These are phyloP conservation scores for Ogataea methylovora DNA, from an alignment of 805 yeast species.

Conservation along the genomic window DNA sequence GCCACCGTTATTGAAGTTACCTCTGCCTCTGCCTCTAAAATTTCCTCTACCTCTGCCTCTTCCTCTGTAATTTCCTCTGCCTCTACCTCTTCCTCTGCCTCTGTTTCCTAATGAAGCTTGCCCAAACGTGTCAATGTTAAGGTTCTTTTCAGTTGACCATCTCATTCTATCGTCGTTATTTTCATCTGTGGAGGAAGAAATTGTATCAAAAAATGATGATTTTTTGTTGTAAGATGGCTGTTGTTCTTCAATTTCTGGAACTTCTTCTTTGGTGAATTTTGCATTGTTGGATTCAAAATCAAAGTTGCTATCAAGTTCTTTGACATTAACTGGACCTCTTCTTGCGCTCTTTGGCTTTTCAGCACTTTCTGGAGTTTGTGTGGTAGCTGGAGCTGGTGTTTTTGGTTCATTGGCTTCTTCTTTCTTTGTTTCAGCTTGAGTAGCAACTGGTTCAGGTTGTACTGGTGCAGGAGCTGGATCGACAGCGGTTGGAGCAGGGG, in stretches of 20 bases:
- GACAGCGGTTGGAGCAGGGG: too few species aligned
- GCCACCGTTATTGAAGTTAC: slow-evolving; percentile 3
- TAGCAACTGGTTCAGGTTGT: too few species aligned
- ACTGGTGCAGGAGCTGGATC: slow-evolving; percentile 8
- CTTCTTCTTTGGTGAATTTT: slow-evolving; percentile 49
- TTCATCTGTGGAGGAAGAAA: slow-evolving; percentile 61
- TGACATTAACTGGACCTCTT: slow-evolving; percentile 20
- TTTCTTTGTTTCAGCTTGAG: not conserved
- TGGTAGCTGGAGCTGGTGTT: slow-evolving; percentile 1
- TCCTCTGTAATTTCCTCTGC: slow-evolving; percentile 30
- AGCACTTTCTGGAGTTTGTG: slow-evolving; percentile 4
- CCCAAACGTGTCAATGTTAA: slow-evolving; percentile 82
- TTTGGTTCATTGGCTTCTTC: slow-evolving; percentile 1
- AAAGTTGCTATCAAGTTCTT: slow-evolving; percentile 51
- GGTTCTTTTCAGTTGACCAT: slow-evolving; percentile 65
- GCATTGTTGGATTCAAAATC: slow-evolving; percentile 75
- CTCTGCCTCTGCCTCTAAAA: slow-evolving; percentile 9
- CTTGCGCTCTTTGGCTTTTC: not conserved
- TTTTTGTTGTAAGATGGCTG: slow-evolving; percentile 60
- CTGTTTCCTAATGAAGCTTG: slow-evolving; percentile 45
- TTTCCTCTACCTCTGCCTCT: slow-evolving; percentile 28
- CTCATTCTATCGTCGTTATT: slow-evolving; percentile 36
- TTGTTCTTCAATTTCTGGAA: slow-evolving; percentile 18
- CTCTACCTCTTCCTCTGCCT: slow-evolving; percentile 41
- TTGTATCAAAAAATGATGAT: slow-evolving; percentile 82